Conservation (phyloP, 2,329 filamentous ascomycete species). For the Neoascochyta sp. region DNA sequence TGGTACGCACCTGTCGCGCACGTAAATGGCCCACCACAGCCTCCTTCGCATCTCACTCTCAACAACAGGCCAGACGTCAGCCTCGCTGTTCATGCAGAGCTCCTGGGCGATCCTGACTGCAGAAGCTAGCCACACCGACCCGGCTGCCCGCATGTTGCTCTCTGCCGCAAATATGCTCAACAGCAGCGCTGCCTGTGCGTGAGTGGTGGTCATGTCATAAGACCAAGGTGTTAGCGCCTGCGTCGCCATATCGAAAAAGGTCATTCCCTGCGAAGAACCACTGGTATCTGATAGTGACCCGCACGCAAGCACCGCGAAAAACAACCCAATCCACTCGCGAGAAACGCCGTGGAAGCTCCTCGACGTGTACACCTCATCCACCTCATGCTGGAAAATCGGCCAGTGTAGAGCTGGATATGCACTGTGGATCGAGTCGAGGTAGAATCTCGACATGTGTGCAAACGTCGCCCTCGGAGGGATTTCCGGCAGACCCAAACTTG, state of each 20-base stretch:
- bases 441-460: conserved; percentile 71
- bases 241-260: conserved; percentile 69
- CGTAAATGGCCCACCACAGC: conserved; percentile 92
- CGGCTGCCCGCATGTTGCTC: conserved; percentile 78
- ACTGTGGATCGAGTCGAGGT: conserved; percentile 71
- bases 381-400: conserved; percentile 72
- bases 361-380: conserved; percentile 70
- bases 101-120: conserved; percentile 80
- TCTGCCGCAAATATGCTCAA: conserved; percentile 78
- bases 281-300: conserved; percentile 64
- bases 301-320: conserved; percentile 79
- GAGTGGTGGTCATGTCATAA: conserved; percentile 71
- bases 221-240: conserved; percentile 75
- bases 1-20: conserved; percentile 66
- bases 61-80: conserved; percentile 66
- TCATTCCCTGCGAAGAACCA: conserved; percentile 53
- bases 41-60: conserved; percentile 83
- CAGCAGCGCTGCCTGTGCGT: conserved; percentile 68
- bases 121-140: conserved; percentile 79
- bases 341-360: conserved; percentile 59
- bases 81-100: conserved; percentile 73
- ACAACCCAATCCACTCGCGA: conserved; percentile 70
- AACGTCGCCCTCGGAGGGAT: conserved; percentile 67
- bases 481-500: conserved; percentile 53
- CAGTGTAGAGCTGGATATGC: conserved; percentile 85